Evolutionary conservation across 139 green algal genomes (phyloP), one percentile per base, ranked within the genome.

Genomic region (Asterochloris erici): DNA sequence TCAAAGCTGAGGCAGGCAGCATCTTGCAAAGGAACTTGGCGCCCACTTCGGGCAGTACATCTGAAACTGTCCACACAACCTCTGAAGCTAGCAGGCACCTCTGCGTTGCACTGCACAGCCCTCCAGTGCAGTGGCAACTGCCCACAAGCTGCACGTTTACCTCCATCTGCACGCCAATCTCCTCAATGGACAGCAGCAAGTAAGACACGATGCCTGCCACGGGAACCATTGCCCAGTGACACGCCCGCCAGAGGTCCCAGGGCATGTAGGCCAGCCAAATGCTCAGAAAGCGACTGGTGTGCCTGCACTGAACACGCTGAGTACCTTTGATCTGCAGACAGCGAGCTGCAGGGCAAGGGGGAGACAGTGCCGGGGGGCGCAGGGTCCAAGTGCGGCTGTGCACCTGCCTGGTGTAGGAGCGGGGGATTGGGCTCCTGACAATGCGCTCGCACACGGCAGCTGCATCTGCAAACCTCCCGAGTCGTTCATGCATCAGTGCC

Each of bases 161-260:
- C n/a, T 93, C 90, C 63, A 93, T 93, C 71, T 90, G 84, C 54
- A 97, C 89, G 21, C 93, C 93, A 79, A 97, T 95, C 80, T 96
- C 92, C 73, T 97, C 93, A 70, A 97, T 97, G 66, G 92, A 93
- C 85, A 94, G 86, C 87, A 97, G 87, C 75, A 97, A 85, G 81
- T 94, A 93, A 38, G 89, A 81, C 60, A 96, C 89, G 79, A 92
- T 79, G 12, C 74, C 79, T 47, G 82, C 90, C 14, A 91, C 81
- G 14, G 89, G 86, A 24, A 96, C 70, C 12, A 86, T 91, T 13
- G 80, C 88, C 92, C 92, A 97, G 23, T 85, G 84, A 54, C 85
- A 90, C n/a, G 83, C 83, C 19, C 82, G n/a, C 91, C 92, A 98
- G 70, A 96, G 85, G 0, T 90, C 89, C 60, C 96, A 91, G 47